Conservation (phyloP, 352 stramenopile genomes). For the Pythium phragmiticola region DNA sequence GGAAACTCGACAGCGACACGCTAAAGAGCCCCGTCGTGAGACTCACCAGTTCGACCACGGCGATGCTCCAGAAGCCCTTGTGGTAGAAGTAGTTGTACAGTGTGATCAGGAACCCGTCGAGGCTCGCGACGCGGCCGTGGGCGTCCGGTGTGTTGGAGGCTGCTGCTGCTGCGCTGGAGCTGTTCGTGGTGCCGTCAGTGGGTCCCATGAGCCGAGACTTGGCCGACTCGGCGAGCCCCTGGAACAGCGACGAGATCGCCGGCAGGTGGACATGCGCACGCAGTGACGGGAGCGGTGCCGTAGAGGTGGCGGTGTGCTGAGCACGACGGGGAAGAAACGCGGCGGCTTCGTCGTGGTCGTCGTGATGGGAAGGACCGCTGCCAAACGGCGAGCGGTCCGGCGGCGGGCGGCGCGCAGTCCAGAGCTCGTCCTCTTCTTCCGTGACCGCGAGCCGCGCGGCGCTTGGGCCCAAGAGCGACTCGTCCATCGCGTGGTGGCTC, state of each 20-base stretch:
- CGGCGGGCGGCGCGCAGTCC: constrained; percentile 51
- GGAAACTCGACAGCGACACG: constrained; percentile 92
- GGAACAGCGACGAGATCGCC: constrained; percentile 76
- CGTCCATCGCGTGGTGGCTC: constrained; percentile 40
- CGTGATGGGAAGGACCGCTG: neutral
- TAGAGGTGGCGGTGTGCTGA: neutral
- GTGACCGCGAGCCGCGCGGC: constrained; percentile 30
- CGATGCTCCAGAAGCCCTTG: constrained; percentile 91
- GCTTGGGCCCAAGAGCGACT: constrained; percentile 54
- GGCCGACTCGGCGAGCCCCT: constrained; percentile 57
- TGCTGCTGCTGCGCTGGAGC: neutral
- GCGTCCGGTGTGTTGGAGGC: constrained; percentile 61
- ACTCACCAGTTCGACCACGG: constrained; percentile 89
- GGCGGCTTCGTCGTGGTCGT: constrained; percentile 16
- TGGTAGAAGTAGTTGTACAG: constrained; percentile 96
- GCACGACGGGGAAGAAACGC: constrained; percentile 17
- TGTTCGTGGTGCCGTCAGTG: neutral
- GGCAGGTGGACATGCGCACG: constrained; percentile 71
- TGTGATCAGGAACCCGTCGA: constrained; percentile 91
- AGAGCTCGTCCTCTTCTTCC: constrained; percentile 75
- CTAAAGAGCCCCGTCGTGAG: constrained; percentile 95
- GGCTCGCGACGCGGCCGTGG: constrained; percentile 71
- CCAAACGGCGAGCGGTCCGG: constrained; percentile 41
- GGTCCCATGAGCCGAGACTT: constrained; percentile 34
- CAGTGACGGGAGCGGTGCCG: constrained; percentile 53